phyloP scores from a whole-genome alignment of 1,139 yeast species.

The Barnettozyma hawaiiensis region DNA sequence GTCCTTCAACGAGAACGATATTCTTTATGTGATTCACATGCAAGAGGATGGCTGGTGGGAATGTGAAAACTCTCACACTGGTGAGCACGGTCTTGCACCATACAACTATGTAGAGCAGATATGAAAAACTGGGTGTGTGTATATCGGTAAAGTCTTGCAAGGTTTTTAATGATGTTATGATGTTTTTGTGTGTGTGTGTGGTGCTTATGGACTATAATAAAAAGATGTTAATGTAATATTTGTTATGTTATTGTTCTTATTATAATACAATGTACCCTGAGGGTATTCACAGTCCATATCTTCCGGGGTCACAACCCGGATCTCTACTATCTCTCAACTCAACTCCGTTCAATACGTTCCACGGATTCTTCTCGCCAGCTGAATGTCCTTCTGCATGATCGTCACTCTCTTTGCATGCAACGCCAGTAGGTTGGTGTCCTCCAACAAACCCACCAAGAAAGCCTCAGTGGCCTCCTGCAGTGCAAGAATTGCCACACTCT shows the following conservation, averaged over 20 bases:
- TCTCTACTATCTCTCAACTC: background rate
- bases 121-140: background rate
- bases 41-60: conserved; percentile 93
- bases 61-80: conserved; percentile 59
- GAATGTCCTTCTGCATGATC: conserved; percentile 90
- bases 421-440: conserved; percentile 88
- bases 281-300: background rate
- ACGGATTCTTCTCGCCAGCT: conserved; percentile 81
- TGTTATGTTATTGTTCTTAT: too few species aligned
- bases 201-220: conserved; percentile 1
- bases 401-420: conserved; percentile 92
- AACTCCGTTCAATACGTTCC: conserved; percentile 43
- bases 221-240: background rate
- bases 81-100: conserved; percentile 73
- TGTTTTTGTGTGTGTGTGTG: too few species aligned
- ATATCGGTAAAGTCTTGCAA: background rate
- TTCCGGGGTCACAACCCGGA: background rate
- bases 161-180: background rate
- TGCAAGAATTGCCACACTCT: conserved; percentile 80
- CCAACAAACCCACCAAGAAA: conserved; percentile 74
- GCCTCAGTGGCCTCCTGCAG: conserved; percentile 94
- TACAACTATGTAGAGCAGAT: conserved; percentile 53
- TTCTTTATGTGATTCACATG: conserved; percentile 61
- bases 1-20: conserved; percentile 66
- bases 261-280: background rate